Evolutionary conservation across 2,329 filamentous ascomycete genomes (phyloP).

Genomic region (Lasiodiplodia gonubiensis): DNA sequence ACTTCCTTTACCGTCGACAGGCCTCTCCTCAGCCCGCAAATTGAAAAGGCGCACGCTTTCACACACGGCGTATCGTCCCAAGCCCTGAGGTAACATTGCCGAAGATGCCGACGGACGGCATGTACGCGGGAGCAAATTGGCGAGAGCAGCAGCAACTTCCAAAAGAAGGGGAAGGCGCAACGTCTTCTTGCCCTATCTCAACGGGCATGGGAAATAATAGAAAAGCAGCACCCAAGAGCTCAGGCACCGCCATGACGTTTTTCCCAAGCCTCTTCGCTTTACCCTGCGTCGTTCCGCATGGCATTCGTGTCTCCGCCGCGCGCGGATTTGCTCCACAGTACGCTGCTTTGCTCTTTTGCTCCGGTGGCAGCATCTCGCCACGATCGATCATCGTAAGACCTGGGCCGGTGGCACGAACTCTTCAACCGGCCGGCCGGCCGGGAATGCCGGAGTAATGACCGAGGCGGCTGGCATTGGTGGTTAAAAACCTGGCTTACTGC

Average conservation of each 20-base stretch:
- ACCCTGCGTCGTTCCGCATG: neutral
- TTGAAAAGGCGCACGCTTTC: neutral
- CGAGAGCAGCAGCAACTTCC: neutral
- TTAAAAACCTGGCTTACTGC: too few relatives aligned
- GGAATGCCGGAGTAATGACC: neutral
- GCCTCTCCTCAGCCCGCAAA: neutral
- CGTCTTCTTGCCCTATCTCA: too few relatives aligned
- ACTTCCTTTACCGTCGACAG: neutral
- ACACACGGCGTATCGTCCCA: neutral
- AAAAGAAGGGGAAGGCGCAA: neutral
- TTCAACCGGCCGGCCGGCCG: neutral
- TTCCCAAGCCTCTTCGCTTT: neutral
- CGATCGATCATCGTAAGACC: constrained; percentile 8
- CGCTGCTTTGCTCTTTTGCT: neutral
- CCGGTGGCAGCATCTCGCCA: neutral
- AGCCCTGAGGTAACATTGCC: neutral
- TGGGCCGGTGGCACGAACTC: neutral
- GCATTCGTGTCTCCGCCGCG: neutral
- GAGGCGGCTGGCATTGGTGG: neutral
- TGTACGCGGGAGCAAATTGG: neutral
- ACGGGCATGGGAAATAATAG: too few relatives aligned
- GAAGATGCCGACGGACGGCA: neutral
- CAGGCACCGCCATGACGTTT: neutral
- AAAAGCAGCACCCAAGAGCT: neutral
- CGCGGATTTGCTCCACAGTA: neutral